phyloP scores from a whole-genome alignment of 2,329 filamentous ascomycete genomes.

The Apiospora phragmitis region DNA sequence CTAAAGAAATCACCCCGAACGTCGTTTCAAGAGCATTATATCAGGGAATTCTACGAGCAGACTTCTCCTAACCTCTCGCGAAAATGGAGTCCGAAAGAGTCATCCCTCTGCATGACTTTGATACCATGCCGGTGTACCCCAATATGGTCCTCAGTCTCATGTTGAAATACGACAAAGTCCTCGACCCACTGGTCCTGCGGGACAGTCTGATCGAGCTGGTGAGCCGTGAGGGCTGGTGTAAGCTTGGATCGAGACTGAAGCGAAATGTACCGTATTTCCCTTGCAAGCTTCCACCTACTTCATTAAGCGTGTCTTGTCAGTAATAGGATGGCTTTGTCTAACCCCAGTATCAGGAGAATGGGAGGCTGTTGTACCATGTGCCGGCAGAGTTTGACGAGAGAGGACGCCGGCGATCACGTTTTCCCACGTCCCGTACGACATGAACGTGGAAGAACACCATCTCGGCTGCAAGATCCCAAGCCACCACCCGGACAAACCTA shows the following conservation, averaged over 20 bases:
- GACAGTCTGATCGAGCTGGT: not conserved
- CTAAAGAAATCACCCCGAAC: not conserved
- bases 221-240: not conserved
- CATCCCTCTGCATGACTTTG: not conserved
- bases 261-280: not conserved
- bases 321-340: not conserved
- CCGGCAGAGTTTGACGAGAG: not conserved
- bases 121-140: not conserved
- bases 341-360: not conserved
- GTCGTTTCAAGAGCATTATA: not conserved
- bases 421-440: not conserved
- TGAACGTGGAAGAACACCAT: not conserved
- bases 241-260: not conserved
- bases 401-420: not conserved
- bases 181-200: not conserved
- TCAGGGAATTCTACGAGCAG: not conserved
- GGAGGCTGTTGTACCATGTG: not conserved
- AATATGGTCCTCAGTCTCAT: not conserved
- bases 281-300: too few species aligned
- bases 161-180: not conserved
- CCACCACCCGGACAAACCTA: not conserved
- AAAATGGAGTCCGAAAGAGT: not conserved
- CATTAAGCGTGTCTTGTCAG: too few species aligned
- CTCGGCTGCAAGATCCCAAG: not conserved
- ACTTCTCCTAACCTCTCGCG: not conserved